Base-by-base conservation (phyloP, 306 rosid species). In the Quercus variabilis region DNA sequence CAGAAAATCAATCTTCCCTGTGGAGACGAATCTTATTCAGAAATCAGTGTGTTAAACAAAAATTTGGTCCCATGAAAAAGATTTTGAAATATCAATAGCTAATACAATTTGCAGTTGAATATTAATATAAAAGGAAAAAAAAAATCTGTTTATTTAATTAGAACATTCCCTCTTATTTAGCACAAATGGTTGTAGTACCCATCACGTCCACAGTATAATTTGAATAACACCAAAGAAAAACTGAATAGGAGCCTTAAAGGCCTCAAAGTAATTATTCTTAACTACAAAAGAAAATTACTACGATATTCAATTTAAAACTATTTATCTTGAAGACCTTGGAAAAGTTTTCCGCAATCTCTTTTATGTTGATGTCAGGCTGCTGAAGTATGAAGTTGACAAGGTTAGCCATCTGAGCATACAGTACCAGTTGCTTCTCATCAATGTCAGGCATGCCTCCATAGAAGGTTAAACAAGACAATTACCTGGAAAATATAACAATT, bases 361-460 rank as follows among this genome's bases (percentile, higher is more conserved):
- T 92, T 54, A 91, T 87, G 81, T 88, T 82, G 84, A 89, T 77
- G 70, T 87, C 93, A 18, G 98, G 89, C 95, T 89, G 85, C 55
- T 89, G 92, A 56, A 95, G 87, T 80, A 92, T 92, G 59, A 78
- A 71, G 73, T 86, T 83, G 79, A 95, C 98, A 80, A 95, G 95
- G 86, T 90, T 95, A 75, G 94, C 98, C 97, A 92, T 95, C 85
- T 92, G 99, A 70, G 95, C 97, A 62, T 91, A 94, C 78, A 92
- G 82, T 84, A 92, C 87, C 78, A 92, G 79, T 83, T 80, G 97
- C 85, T 85, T 87, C 90, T 92, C 91, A 58, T 82, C 90, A 76
- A 92, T 86, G 59, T 83, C 91, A 63, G 94, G 83, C 87, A 92
- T 87, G 83, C 92, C 99, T 95, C 80, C 52, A 67, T 28, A 77